These are phyloP conservation scores for Babesia bovis DNA, from an alignment of 169 alveolate genomes.

Conservation along the genomic window DNA sequence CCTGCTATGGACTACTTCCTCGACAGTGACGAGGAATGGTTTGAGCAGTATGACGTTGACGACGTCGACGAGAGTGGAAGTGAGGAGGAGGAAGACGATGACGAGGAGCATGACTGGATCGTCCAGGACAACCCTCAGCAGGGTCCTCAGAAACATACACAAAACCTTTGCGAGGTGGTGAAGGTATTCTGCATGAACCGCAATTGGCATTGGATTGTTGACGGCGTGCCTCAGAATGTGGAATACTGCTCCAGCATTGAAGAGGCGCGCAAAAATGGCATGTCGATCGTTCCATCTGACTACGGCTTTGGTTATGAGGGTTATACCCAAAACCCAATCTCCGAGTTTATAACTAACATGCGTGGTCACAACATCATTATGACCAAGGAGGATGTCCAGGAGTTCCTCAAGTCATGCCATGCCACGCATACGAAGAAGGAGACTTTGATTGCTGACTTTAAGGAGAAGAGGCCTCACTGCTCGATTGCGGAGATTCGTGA, in stretches of 20 bases:
- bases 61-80: conserved; percentile 59
- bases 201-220: conserved; percentile 71
- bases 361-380: conserved; percentile 36
- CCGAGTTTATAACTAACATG: conserved; percentile 42
- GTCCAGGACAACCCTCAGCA: conserved; percentile 64
- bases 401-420: conserved; percentile 59
- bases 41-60: conserved; percentile 65
- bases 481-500: conserved; percentile 41
- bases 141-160: conserved; percentile 31
- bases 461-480: conserved; percentile 49
- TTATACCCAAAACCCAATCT: conserved; percentile 54
- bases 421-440: conserved; percentile 64
- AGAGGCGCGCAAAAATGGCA: conserved; percentile 54
- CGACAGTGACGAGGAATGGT: conserved; percentile 71
- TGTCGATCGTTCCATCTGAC: conserved; percentile 26
- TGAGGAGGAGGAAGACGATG: conserved; percentile 67
- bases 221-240: conserved; percentile 54
- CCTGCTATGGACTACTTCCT: conserved; percentile 58
- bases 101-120: conserved; percentile 67
- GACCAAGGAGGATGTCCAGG: conserved; percentile 61
- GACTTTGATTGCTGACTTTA: conserved; percentile 48
- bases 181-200: conserved; percentile 57
- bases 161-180: conserved; percentile 38
- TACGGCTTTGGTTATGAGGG: conserved; percentile 70
- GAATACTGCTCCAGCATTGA: conserved; percentile 49